Base-by-base conservation (phyloP, 1,139 yeast genomes). In the Geotrichum europaeum region DNA sequence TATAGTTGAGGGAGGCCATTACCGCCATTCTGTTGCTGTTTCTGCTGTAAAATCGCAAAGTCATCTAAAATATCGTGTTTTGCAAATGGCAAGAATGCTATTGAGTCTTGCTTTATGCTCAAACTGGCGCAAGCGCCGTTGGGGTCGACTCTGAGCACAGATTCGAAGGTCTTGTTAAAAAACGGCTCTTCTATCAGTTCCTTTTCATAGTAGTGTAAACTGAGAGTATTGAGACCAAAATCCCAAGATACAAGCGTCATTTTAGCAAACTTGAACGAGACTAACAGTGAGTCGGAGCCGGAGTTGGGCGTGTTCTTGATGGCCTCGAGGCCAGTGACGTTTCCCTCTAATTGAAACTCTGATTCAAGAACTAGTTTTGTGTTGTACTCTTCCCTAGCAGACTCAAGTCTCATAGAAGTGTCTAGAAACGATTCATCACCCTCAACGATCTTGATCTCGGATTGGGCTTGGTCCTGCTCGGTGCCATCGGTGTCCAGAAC, bases 121-220 rank as follows among this genome's bases (percentile, higher is more conserved):
- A 91, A 75, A 62, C 92, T 78, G 1, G 87, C 77, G 64, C 91
- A 85, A 18, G 83, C 76, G 50, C 79, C 78, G 58, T 78, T 78
- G 1, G 96, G 92, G 62, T 90, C 97, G 0, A 86, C 78, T 36
- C 85, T 74, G 65, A 89, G 77, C 25, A 77, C 76, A 0, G 90
- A 76, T 6, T 77, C 55, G 75, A 73, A 60, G 70, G 70, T 59
- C 79, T 73, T 62, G 75, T 80, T 70, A 80, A 83, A 63, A 78
- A 78, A 51, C 84, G 83, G 61, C 78, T 72, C 60, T 77, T 80
- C 67, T 76, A 81, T 60, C 15, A 88, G 79, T 53, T 85, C 82
- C 60, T 84, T 82, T 69, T 92, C 98, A 72, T 92, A 94, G 72
- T 83, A 90, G 73, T 94, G 99, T 60, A 94, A 78, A 57, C 97